Conservation (phyloP, 106 monocot species). For the Platanthera zijinensis region DNA sequence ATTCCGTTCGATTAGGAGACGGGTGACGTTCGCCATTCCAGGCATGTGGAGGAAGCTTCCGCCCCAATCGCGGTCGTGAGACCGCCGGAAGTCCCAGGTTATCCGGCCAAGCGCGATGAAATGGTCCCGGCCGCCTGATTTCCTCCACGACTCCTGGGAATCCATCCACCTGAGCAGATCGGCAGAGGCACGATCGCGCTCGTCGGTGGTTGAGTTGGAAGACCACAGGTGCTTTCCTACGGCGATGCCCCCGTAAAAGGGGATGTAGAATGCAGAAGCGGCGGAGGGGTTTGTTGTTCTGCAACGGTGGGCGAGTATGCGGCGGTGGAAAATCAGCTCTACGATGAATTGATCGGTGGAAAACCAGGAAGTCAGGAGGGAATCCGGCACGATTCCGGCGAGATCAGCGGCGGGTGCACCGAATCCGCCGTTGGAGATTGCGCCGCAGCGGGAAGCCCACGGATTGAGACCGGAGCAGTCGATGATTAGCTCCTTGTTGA, state of each 20-base stretch:
- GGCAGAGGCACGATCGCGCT: conserved; percentile 17
- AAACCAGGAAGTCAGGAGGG: conserved; percentile 50
- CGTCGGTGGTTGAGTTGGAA: conserved; percentile 22
- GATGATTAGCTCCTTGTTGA: conserved; percentile 55
- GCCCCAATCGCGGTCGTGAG: conserved; percentile 63
- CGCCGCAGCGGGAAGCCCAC: conserved; percentile 45
- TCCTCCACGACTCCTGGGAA: conserved; percentile 11
- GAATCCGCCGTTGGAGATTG: conserved; percentile 58
- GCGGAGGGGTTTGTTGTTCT: conserved; percentile 38
- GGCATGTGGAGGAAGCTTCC: conserved; percentile 64
- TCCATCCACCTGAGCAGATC: conserved; percentile 19
- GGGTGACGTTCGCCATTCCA: conserved; percentile 70
- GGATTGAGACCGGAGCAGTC: conserved; percentile 35
- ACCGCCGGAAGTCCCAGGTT: conserved; percentile 31
- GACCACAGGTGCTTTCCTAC: conserved; percentile 65
- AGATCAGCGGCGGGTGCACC: conserved; percentile 42
- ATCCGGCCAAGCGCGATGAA: conserved; percentile 25
- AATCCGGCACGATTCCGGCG: conserved; percentile 32
- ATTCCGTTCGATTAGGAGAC: conserved; percentile 72
- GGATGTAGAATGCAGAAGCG: conserved; percentile 77
- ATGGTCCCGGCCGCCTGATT: conserved; percentile 17
- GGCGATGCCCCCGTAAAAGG: conserved; percentile 89
- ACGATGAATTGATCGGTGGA: conserved; percentile 83
- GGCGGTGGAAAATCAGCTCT: conserved; percentile 73
- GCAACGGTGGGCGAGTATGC: conserved; percentile 60